These are phyloP conservation scores for Neocallimastix lanati DNA, from an alignment of 192 early-diverging fungal species.

Conservation along the genomic window DNA sequence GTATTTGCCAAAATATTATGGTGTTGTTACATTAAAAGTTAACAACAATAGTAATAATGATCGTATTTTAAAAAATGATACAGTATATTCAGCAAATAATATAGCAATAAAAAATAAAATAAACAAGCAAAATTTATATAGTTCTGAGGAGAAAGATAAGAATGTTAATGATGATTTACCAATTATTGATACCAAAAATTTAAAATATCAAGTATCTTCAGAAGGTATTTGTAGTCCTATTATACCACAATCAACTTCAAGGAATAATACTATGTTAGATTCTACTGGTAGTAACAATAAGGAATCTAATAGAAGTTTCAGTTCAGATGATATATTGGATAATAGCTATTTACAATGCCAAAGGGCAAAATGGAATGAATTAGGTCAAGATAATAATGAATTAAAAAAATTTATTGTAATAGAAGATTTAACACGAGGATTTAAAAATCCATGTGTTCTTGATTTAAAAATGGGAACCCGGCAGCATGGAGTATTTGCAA, in stretches of 20 bases:
- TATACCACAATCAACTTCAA: not conserved
- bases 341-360: not conserved
- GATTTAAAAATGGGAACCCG: slow-evolving; percentile 98
- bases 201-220: not conserved
- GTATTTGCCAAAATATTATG: not conserved
- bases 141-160: not conserved
- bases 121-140: too few relatives aligned
- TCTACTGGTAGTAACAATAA: not conserved
- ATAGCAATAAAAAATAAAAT: too few relatives aligned
- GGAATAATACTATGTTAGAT: not conserved
- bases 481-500: slow-evolving; percentile 81
- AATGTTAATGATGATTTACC: not conserved
- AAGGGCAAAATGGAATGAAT: not conserved
- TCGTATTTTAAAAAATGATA: not conserved
- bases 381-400: not conserved
- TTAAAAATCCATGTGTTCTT: slow-evolving; percentile 81
- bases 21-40: not conserved
- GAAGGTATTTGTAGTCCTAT: not conserved
- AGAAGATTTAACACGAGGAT: slow-evolving; percentile 12
- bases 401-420: not conserved
- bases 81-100: too few relatives aligned
- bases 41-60: not conserved
- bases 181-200: not conserved
- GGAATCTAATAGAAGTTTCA: not conserved
- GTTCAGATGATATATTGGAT: not conserved